A percentile compares a stretch with the other conserved stretches of the same genome.
Conservation (phyloP, 352 stramenopile genomes). For the Globisporangium middletonii region DNA sequence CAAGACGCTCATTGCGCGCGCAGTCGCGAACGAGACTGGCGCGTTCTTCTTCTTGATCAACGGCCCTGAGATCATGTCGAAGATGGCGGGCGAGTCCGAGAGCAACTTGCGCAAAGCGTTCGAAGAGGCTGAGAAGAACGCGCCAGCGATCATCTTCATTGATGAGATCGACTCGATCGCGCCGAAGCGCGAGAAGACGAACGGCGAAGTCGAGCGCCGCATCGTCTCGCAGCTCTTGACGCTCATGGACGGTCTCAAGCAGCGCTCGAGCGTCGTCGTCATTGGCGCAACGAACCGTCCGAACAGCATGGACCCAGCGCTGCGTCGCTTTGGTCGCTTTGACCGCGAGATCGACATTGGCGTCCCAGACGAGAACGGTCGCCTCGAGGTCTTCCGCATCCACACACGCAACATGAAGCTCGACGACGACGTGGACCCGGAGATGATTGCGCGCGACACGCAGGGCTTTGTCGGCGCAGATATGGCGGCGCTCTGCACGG, state of each 20-base stretch:
- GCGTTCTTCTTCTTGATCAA: conserved; percentile 99
- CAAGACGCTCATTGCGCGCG: conserved; percentile 98
- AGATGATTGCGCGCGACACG: conserved; percentile 96
- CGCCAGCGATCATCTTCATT: conserved; percentile 99
- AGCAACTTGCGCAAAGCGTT: conserved; percentile 96
- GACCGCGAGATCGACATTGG: conserved; percentile 99
- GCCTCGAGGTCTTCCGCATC: conserved; percentile 99
- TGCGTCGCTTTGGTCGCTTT: conserved; percentile 98
- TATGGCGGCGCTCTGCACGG: conserved; percentile 98
- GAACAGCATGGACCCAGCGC: conserved; percentile 97
- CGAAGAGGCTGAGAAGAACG: conserved; percentile 99
- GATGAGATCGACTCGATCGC: conserved; percentile 99
- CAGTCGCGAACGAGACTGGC: conserved; percentile 98
- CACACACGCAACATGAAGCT: conserved; percentile 99
- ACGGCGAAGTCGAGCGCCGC: conserved; percentile 97
- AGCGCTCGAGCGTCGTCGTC: conserved; percentile 94
- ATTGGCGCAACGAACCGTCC: conserved; percentile 99
- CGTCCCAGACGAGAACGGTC: conserved; percentile 98
- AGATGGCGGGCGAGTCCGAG: conserved; percentile 93
- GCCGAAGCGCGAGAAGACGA: conserved; percentile 98
- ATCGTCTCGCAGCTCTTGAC: conserved; percentile 99
- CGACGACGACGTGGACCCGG: conserved; percentile 97
- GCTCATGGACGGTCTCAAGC: conserved; percentile 98
- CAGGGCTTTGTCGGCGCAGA: conserved; percentile 99
- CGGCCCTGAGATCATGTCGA: conserved; percentile 99